phyloP scores from a whole-genome alignment of 345 rosid genomes.

The Eucalyptus fibrosa region DNA sequence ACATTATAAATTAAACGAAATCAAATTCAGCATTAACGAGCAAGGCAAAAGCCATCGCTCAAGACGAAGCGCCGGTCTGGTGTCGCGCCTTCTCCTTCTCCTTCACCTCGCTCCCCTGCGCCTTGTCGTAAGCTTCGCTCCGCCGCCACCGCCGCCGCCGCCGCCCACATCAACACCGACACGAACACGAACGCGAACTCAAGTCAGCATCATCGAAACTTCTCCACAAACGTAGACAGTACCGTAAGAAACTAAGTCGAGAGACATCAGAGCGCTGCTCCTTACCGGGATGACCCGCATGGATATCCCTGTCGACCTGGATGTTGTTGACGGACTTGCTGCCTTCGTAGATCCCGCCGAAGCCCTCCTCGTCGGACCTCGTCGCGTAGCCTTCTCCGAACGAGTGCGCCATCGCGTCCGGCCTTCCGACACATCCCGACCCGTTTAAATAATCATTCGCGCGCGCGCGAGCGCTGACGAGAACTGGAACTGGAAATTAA shows the following conservation, averaged over 20 bases:
- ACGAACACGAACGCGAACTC: neutral
- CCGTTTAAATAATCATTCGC: neutral
- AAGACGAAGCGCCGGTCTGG: slow-evolving; percentile 13
- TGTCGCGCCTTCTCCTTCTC: slow-evolving; percentile 62
- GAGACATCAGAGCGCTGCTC: neutral
- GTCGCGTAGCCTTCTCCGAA: slow-evolving; percentile 76
- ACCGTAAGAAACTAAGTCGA: fast-evolving
- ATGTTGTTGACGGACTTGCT: slow-evolving; percentile 13
- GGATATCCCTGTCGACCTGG: neutral
- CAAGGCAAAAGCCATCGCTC: neutral
- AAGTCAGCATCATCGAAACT: neutral
- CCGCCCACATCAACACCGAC: too few species aligned
- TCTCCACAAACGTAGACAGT: fast-evolving
- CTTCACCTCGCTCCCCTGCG: slow-evolving; percentile 60
- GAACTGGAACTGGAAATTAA: neutral
- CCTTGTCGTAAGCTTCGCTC: slow-evolving; percentile 46
- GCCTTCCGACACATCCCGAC: neutral
- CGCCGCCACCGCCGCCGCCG: neutral
- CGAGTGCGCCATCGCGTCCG: slow-evolving; percentile 57
- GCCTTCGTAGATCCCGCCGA: slow-evolving; percentile 61
- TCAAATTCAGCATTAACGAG: neutral
- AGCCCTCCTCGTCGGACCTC: slow-evolving; percentile 78
- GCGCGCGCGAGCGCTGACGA: neutral
- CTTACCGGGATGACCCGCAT: neutral
- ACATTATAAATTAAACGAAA: neutral